Evolutionary conservation across 139 green algal species (phyloP).

Genomic region (Volvox africanus): DNA sequence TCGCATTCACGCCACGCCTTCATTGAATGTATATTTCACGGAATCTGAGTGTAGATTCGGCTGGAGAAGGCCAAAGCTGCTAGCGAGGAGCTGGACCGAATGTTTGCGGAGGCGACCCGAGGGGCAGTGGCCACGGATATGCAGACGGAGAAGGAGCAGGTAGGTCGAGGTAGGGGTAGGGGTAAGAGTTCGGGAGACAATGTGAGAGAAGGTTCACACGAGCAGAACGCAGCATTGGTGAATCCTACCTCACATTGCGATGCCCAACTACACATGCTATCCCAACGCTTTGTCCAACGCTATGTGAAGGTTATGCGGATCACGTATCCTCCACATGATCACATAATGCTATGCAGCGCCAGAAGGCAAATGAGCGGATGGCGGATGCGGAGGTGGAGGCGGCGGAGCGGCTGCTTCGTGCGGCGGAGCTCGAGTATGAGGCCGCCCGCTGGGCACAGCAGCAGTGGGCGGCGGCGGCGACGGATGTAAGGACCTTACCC

Average conservation of each 20-base stretch:
- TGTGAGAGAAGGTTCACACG: neutral
- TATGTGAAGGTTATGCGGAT: no score
- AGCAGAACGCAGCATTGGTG: neutral
- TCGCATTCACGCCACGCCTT: neutral
- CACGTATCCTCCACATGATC: neutral
- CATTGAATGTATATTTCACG: no score
- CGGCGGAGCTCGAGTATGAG: conserved; percentile 68
- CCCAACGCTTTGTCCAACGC: neutral
- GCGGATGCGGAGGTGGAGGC: conserved; percentile 78
- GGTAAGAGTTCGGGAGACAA: neutral
- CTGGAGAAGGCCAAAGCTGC: conserved; percentile 70
- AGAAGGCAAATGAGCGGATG: conserved; percentile 54
- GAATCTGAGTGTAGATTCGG: conserved; percentile 1
- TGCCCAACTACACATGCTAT: neutral
- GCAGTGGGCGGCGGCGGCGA: conserved; percentile 22
- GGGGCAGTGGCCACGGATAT: conserved; percentile 1
- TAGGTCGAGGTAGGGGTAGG: neutral
- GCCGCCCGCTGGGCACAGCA: conserved; percentile 31
- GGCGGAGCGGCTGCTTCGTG: conserved; percentile 69
- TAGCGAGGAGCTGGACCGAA: conserved; percentile 68
- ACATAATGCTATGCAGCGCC: conserved; percentile 3
- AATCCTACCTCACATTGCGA: neutral
- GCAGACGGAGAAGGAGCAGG: conserved; percentile 1
- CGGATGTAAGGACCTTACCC: conserved; percentile 1
- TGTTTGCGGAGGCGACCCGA: conserved; percentile 53